Evolutionary conservation across 1,284 basidiomycete genomes (phyloP), one percentile per base, ranked within the genome.

Genomic region (Termitomyces sp.): DNA sequence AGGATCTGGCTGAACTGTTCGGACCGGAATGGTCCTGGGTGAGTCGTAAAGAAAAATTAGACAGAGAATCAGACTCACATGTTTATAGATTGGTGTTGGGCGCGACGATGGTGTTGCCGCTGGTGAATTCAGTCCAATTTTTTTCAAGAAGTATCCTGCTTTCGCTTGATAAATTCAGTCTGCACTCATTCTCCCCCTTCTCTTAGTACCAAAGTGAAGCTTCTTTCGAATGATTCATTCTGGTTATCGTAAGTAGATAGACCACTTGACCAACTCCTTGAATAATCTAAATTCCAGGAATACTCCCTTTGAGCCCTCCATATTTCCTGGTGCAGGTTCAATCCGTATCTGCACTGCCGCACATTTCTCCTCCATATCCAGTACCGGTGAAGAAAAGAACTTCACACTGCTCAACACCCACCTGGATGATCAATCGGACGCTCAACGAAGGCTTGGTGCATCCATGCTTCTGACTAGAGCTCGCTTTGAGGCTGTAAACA

Each of bases 101-200:
- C 73, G 84, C 30, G 79, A 85, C 53, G 82, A 87, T 63, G 84
- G 84, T 2, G 67, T 69, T 10, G 58, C 69, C 26, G 74, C 70
- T 1, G 84, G 84, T 38, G 85, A 87, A 65, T 86, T 82, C 66
- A 79, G 77, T 57, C 82, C 84, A 0, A 79, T 87, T 55, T 87
- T 86, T 66, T 88, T 74, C 67, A 77, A 81, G 60, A 77, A 70
- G 75, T 80, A 44, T 33, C 34, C 1, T 40, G 17, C 7, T 40
- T 51, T 21, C 50, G 6, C 13, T 2, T 46, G 26, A n/a, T 15
- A 43, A 36, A 47, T 17, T 6, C 12, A 4, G 13, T 26, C 0
- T 15, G 21, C 24, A 24, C 24, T 24, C 24, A 24, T 24, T 36
- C 7, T n/a, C 21, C 7, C 13, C 4, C 9, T 24, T 38, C 26